A percentile compares a stretch with the other conserved stretches of the same genome.
These are phyloP conservation scores for Kwoniella shandongensis DNA, from an alignment of 768 basidiomycete species.

Conservation along the genomic window DNA sequence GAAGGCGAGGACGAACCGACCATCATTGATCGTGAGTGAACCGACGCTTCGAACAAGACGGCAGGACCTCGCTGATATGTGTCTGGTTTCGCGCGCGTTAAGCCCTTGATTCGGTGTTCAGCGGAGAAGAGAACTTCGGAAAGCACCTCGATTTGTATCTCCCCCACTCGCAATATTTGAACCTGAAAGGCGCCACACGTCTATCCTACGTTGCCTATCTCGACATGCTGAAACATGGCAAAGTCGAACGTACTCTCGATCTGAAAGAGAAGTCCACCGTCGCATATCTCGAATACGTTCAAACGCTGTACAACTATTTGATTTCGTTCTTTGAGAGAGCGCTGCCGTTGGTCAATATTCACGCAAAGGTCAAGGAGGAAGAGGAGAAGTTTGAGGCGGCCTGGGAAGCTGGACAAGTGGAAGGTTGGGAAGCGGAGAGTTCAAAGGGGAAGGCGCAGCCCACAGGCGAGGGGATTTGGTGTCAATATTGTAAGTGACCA, in stretches of 20 bases:
- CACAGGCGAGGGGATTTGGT: slow-evolving; percentile 77
- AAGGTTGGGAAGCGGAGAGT: slow-evolving; percentile 67
- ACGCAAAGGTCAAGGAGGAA: slow-evolving; percentile 65
- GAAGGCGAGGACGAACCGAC: slow-evolving; percentile 66
- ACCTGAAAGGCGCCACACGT: slow-evolving; percentile 73
- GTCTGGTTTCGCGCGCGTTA: too few species aligned
- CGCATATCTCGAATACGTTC: slow-evolving; percentile 69
- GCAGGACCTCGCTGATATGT: too few species aligned
- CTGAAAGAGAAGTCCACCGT: slow-evolving; percentile 47
- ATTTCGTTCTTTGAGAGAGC: slow-evolving; percentile 81
- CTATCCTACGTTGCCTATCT: slow-evolving; percentile 91
- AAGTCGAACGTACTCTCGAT: slow-evolving; percentile 56
- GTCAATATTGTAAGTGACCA: slow-evolving; percentile 73
- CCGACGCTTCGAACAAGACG: background rate
- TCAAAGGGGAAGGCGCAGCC: slow-evolving; percentile 57
- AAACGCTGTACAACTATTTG: slow-evolving; percentile 76
- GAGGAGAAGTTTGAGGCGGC: slow-evolving; percentile 69
- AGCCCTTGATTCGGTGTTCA: slow-evolving; percentile 66
- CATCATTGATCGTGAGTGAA: slow-evolving; percentile 67
- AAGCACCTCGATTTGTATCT: slow-evolving; percentile 91
- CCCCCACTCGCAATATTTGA: slow-evolving; percentile 83
- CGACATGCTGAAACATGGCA: slow-evolving; percentile 72
- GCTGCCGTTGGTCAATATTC: slow-evolving; percentile 76
- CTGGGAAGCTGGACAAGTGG: slow-evolving; percentile 76
- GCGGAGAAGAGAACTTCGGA: slow-evolving; percentile 93